Evolutionary conservation across 352 stramenopile species (phyloP).

Genomic region (Vaucheria bursata): DNA sequence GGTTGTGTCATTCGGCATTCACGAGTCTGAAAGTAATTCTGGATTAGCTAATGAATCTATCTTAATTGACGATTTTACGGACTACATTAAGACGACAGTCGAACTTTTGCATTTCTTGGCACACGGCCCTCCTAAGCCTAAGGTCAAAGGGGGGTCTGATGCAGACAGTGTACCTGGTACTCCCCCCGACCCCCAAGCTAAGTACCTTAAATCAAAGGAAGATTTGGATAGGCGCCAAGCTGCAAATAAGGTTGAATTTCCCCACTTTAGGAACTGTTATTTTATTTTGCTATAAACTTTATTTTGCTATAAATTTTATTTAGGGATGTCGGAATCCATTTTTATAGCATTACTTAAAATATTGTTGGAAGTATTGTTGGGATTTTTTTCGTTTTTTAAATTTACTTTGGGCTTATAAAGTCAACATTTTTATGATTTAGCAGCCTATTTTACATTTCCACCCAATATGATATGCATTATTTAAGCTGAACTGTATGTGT

Average conservation of each 20-base stretch:
- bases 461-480: too few relatives aligned
- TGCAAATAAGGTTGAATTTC: constrained; percentile 10
- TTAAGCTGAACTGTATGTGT: too few relatives aligned
- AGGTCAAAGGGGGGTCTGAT: neutral
- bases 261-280: too few relatives aligned
- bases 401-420: too few relatives aligned
- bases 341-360: too few relatives aligned
- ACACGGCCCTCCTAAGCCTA: neutral
- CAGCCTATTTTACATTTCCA: too few relatives aligned
- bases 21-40: constrained; percentile 10
- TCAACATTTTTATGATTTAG: too few relatives aligned
- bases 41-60: constrained; percentile 13
- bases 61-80: constrained; percentile 18
- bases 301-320: too few relatives aligned
- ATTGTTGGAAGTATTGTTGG: too few relatives aligned
- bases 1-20: constrained; percentile 11
- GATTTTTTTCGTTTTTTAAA: too few relatives aligned
- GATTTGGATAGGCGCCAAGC: constrained; percentile 15
- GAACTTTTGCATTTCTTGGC: constrained; percentile 16
- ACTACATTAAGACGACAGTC: constrained; percentile 12
- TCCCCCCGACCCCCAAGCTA: neutral
- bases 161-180: neutral
- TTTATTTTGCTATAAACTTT: too few relatives aligned
- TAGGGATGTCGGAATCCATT: too few relatives aligned
- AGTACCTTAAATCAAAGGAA: constrained; percentile 7